Conservation (phyloP, 345 rosid species). For the Hypericum perforatum region DNA sequence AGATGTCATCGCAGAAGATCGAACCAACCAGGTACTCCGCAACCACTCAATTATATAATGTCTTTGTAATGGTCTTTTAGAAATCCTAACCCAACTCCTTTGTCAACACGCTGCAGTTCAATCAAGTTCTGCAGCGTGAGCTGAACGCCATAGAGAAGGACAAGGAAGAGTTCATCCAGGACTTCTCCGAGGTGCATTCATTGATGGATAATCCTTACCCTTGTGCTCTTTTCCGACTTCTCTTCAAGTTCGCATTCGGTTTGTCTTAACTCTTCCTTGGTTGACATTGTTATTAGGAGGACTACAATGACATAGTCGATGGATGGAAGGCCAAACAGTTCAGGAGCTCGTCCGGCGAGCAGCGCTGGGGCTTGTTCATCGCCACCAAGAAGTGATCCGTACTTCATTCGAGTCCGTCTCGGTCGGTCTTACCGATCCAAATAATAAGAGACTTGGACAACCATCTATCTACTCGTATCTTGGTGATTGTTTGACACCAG, state of each 20-base stretch:
- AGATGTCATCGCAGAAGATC: conserved; percentile 67
- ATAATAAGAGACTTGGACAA: too few species aligned
- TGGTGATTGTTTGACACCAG: too few species aligned
- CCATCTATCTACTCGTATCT: too few species aligned
- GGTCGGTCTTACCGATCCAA: background rate
- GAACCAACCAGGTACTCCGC: conserved; percentile 59
- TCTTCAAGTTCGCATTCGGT: background rate
- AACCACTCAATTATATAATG: background rate
- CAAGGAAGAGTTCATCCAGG: conserved; percentile 54
- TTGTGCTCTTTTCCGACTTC: background rate
- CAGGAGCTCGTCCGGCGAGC: conserved; percentile 66
- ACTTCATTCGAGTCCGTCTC: background rate
- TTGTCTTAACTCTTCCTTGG: background rate
- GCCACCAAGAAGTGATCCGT: conserved; percentile 25
- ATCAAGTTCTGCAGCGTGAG: conserved; percentile 58
- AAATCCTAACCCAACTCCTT: background rate
- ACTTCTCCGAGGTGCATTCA: conserved; percentile 64
- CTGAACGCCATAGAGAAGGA: conserved; percentile 55
- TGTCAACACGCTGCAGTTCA: conserved; percentile 42
- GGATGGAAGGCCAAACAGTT: conserved; percentile 76
- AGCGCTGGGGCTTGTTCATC: conserved; percentile 68
- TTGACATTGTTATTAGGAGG: conserved; percentile 38
- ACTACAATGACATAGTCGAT: conserved; percentile 53
- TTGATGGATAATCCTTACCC: background rate
- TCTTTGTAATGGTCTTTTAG: too few species aligned